Percentiles rank a stretch among this genome's conserved stretches.
Evolutionary conservation across 257 asterid genomes (phyloP).

Genomic region (Nicotiana noctiflora): DNA sequence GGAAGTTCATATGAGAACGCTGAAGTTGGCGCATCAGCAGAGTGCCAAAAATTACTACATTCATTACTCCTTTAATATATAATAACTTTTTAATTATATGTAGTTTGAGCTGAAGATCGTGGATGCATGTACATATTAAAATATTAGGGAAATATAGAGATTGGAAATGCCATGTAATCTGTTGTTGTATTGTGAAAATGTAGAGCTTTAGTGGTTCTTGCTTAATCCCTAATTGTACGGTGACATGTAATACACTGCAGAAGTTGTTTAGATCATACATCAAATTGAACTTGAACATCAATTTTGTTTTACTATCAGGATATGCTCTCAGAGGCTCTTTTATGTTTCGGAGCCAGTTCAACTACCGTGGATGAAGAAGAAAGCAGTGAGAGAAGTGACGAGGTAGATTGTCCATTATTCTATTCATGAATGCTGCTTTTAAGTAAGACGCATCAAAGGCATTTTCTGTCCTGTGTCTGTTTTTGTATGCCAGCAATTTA

Average conservation of each 20-base stretch:
- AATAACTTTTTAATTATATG: background rate
- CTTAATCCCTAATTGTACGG: background rate
- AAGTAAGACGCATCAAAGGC: background rate
- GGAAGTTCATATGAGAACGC: background rate
- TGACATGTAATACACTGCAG: background rate
- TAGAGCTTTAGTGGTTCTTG: background rate
- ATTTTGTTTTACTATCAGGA: conserved; percentile 32
- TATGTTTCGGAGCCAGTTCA: conserved; percentile 91
- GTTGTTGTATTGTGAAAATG: background rate
- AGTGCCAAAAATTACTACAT: background rate
- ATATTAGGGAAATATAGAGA: background rate
- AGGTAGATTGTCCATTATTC: conserved; percentile 28
- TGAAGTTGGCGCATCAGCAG: background rate
- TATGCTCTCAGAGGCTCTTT: conserved; percentile 67
- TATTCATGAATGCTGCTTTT: background rate
- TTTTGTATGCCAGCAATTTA: background rate
- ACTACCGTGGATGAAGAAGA: conserved; percentile 56
- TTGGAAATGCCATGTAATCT: background rate
- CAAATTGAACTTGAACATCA: background rate
- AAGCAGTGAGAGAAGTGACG: conserved; percentile 18
- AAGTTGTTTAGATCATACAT: background rate
- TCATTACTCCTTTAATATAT: background rate
- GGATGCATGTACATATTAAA: background rate
- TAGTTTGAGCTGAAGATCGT: background rate
- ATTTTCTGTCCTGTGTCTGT: background rate